Conservation (phyloP, 2,329 filamentous ascomycete genomes). For the Colletotrichum gigasporum region DNA sequence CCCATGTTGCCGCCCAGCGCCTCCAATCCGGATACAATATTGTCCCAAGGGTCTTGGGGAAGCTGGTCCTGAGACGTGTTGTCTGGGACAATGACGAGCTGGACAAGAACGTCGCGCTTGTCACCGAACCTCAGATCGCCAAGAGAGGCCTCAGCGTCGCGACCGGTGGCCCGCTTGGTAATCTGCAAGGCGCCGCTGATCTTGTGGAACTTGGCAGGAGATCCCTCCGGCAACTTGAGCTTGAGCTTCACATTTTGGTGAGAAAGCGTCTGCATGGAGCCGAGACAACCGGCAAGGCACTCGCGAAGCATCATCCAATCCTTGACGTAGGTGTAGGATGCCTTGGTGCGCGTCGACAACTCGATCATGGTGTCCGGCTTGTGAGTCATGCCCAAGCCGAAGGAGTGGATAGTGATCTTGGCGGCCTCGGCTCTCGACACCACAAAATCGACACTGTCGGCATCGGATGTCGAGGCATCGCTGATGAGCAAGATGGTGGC, state of each 20-base stretch:
- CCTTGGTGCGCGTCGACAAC: constrained; percentile 92
- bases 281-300: constrained; percentile 92
- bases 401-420: constrained; percentile 97
- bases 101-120: constrained; percentile 92
- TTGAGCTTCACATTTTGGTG: constrained; percentile 98
- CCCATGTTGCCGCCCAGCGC: constrained; percentile 90
- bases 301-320: constrained; percentile 99
- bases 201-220: constrained; percentile 97
- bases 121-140: constrained; percentile 96
- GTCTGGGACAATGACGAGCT: constrained; percentile 91
- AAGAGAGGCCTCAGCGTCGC: constrained; percentile 90
- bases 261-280: constrained; percentile 91
- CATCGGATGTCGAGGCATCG: constrained; percentile 93
- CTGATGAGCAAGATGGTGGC: constrained; percentile 97
- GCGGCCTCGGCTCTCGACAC: constrained; percentile 96
- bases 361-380: constrained; percentile 99
- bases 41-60: constrained; percentile 96
- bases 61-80: constrained; percentile 83
- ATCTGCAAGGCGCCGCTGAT: constrained; percentile 96
- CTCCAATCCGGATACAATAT: constrained; percentile 93
- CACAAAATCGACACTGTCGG: constrained; percentile 96
- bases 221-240: constrained; percentile 92
- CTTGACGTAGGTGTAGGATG: constrained; percentile 97
- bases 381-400: constrained; percentile 94
- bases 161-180: constrained; percentile 93